Evolutionary conservation across 2,329 filamentous ascomycete genomes (phyloP).

Genomic region (Botrytis paeoniae): DNA sequence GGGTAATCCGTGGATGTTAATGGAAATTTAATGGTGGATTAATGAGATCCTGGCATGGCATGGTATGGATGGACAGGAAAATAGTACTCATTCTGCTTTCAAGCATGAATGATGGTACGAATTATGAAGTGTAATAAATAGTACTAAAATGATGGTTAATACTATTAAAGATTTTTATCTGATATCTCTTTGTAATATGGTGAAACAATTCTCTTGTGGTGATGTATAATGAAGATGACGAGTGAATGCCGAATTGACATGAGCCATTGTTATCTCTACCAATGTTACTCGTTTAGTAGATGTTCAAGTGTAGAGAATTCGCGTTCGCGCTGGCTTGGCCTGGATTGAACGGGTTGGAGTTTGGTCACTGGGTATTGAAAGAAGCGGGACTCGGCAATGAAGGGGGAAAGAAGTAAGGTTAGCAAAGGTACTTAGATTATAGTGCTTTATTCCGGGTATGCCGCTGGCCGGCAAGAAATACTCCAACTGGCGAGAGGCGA

Average conservation of each 20-base stretch:
- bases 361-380: no score
- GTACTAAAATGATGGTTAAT: neutral
- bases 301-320: no score
- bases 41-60: neutral
- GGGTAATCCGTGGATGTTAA: constrained; percentile 8
- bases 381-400: no score
- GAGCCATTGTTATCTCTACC: neutral
- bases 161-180: neutral
- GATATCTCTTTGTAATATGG: neutral
- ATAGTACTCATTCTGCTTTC: neutral
- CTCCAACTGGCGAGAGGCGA: no score
- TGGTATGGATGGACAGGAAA: neutral
- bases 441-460: no score
- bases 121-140: constrained; percentile 5
- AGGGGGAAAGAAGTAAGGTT: no score
- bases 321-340: no score
- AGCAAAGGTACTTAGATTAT: no score
- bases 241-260: neutral
- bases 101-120: neutral
- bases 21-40: constrained; percentile 8
- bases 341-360: no score
- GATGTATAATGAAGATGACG: neutral
- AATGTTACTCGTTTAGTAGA: neutral
- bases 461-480: no score
- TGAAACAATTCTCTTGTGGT: neutral